Percentiles rank a stretch among this genome's conserved stretches.
Evolutionary conservation across 2,329 filamentous ascomycete species (phyloP).

Genomic region (Fusarium tupiense): DNA sequence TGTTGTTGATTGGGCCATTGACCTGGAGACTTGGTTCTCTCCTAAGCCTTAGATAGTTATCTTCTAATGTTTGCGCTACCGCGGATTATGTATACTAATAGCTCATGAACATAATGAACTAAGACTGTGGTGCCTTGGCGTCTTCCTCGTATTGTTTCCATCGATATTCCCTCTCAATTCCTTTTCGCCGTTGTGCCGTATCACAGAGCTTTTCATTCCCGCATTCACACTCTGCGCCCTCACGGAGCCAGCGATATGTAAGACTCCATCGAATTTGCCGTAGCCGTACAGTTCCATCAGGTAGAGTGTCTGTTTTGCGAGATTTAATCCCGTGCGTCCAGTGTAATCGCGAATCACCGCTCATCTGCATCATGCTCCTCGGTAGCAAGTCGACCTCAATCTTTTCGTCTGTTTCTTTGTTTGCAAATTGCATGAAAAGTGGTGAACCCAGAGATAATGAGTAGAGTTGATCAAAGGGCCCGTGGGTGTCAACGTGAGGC

Average conservation of each 20-base stretch:
- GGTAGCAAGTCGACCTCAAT: constrained; percentile 59
- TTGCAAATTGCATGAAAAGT: constrained; percentile 57
- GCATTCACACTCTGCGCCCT: constrained; percentile 59
- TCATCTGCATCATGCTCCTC: constrained; percentile 62
- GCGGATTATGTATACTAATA: not conserved
- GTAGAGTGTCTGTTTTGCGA: constrained; percentile 60
- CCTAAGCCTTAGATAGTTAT: constrained; percentile 17
- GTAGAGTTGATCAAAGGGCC: constrained; percentile 56
- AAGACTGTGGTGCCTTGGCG: not conserved
- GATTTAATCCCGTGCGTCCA: constrained; percentile 67
- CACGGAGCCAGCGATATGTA: constrained; percentile 63
- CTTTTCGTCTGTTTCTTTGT: constrained; percentile 40
- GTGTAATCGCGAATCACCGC: constrained; percentile 59
- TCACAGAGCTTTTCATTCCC: constrained; percentile 61
- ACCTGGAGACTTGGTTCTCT: constrained; percentile 42
- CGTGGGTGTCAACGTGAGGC: constrained; percentile 69
- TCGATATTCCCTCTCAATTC: constrained; percentile 61
- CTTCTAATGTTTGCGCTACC: not conserved
- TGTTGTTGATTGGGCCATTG: constrained; percentile 46
- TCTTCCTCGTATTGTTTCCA: constrained; percentile 53
- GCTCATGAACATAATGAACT: constrained; percentile 9
- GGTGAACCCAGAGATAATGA: constrained; percentile 55
- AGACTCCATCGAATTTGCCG: constrained; percentile 62
- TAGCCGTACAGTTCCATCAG: constrained; percentile 56
- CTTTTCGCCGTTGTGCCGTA: constrained; percentile 57